phyloP scores from a whole-genome alignment of 805 yeast species.

The Teunomyces kruisii region DNA sequence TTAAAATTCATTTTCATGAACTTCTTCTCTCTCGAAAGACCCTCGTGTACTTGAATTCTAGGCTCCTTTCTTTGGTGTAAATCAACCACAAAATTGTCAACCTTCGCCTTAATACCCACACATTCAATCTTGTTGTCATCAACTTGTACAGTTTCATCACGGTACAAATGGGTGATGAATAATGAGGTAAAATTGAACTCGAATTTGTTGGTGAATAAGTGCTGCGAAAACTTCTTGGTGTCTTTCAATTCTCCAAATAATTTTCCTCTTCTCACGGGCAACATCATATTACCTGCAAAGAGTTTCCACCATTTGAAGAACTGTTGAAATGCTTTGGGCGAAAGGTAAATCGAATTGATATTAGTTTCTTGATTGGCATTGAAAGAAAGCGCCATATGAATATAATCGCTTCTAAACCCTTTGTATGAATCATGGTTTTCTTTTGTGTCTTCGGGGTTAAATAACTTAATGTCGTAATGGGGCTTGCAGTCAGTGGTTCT shows the following conservation, averaged over 20 bases:
- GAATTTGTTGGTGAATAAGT: constrained; percentile 76
- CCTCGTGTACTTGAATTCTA: constrained; percentile 37
- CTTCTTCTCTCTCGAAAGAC: constrained; percentile 46
- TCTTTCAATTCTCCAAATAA: constrained; percentile 59
- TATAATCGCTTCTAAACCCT: constrained; percentile 40
- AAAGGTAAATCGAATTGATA: constrained; percentile 73
- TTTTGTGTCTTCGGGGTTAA: constrained; percentile 52
- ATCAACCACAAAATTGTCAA: constrained; percentile 38
- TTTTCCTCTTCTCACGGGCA: constrained; percentile 76
- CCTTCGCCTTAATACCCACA: constrained; percentile 63
- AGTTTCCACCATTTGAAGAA: constrained; percentile 86
- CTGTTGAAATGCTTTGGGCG: constrained; percentile 65
- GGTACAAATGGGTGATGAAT: constrained; percentile 70
- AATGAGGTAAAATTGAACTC: constrained; percentile 71
- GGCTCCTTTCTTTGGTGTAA: constrained; percentile 43
- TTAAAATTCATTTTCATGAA: constrained; percentile 59
- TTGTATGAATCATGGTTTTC: constrained; percentile 39
- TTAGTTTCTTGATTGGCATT: constrained; percentile 35
- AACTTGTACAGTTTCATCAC: constrained; percentile 43
- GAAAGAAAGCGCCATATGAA: constrained; percentile 43
- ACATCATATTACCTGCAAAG: constrained; percentile 73
- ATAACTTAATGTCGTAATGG: constrained; percentile 58
- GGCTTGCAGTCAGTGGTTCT: constrained; percentile 52
- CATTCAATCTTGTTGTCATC: constrained; percentile 49
- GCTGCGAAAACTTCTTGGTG: constrained; percentile 70